These are phyloP conservation scores for Tinospora cordifolia DNA, from an alignment of 164 flowering plant species.

Conservation along the genomic window DNA sequence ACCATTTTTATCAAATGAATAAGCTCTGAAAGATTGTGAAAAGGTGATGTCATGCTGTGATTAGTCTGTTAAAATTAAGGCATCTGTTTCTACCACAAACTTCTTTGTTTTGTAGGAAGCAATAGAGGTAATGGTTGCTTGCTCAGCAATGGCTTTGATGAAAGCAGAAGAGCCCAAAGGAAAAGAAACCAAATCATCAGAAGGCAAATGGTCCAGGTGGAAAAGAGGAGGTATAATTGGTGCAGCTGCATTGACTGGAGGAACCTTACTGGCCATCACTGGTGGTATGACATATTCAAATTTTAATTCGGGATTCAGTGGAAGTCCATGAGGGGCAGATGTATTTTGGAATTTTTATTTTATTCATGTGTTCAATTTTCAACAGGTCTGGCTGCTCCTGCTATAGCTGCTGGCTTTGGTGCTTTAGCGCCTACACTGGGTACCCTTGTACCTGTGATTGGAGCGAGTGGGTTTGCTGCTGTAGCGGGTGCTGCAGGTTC, in stretches of 20 bases:
- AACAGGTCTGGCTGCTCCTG: constrained; percentile 98
- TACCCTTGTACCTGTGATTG: constrained; percentile 84
- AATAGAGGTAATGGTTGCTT: constrained; percentile 83
- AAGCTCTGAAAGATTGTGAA: no score
- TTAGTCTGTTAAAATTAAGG: no score
- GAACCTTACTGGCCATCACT: constrained; percentile 91
- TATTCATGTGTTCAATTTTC: constrained; percentile 10
- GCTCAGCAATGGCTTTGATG: constrained; percentile 73
- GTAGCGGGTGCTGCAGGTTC: constrained; percentile 96
- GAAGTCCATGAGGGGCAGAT: neutral
- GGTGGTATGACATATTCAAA: constrained; percentile 53
- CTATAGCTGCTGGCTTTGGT: constrained; percentile 94
- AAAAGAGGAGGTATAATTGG: constrained; percentile 99
- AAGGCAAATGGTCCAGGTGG: constrained; percentile 74
- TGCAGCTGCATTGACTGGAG: constrained; percentile 99
- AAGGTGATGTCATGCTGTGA: no score
- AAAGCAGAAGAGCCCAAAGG: constrained; percentile 46
- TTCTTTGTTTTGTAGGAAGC: constrained; percentile 62
- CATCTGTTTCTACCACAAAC: neutral
- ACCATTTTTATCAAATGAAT: no score
- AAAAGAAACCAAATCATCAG: constrained; percentile 35
- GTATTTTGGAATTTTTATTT: constrained; percentile 6
- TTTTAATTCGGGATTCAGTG: constrained; percentile 4
- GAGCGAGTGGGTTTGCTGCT: constrained; percentile 98
- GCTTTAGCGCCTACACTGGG: constrained; percentile 98